Conservation (phyloP, 2,329 filamentous ascomycete species). For the Aspergillus oerlinghausenensis region DNA sequence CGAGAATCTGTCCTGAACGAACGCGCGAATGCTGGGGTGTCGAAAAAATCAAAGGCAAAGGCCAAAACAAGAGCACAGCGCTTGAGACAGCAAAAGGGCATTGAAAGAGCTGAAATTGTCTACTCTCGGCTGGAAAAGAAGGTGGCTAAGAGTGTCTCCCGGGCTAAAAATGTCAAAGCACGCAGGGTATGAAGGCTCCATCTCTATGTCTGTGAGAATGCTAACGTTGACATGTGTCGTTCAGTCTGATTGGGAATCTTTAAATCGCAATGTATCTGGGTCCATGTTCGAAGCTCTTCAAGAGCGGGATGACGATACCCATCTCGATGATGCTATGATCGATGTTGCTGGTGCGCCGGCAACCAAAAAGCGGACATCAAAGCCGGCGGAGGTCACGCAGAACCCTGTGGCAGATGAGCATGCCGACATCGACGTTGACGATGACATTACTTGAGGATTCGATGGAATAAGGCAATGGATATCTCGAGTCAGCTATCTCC, state of each 20-base stretch:
- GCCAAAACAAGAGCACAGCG: constrained; percentile 50
- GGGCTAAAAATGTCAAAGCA: constrained; percentile 46
- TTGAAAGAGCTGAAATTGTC: constrained; percentile 53
- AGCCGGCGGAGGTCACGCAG: constrained; percentile 8
- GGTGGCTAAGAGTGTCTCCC: constrained; percentile 48
- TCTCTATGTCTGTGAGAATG: not conserved
- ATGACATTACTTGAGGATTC: constrained; percentile 41
- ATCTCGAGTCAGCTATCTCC: constrained; percentile 30
- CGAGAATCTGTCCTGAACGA: constrained; percentile 46
- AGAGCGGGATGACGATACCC: constrained; percentile 46
- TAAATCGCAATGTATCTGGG: constrained; percentile 31
- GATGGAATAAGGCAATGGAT: constrained; percentile 7
- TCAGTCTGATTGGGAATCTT: constrained; percentile 40
- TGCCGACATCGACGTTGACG: constrained; percentile 33
- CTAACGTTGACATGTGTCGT: constrained; percentile 12
- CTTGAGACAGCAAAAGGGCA: constrained; percentile 49
- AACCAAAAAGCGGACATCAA: constrained; percentile 15
- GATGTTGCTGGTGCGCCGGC: constrained; percentile 24
- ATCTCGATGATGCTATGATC: constrained; percentile 29
- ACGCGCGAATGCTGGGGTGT: constrained; percentile 48
- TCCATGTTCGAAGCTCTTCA: constrained; percentile 33
- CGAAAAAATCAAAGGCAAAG: constrained; percentile 49
- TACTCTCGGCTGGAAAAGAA: constrained; percentile 55
- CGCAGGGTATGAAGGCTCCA: constrained; percentile 36
- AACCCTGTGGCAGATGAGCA: constrained; percentile 22